These are phyloP conservation scores for Madurella mycetomatis DNA, from an alignment of 2,329 filamentous ascomycete genomes.

Conservation along the genomic window DNA sequence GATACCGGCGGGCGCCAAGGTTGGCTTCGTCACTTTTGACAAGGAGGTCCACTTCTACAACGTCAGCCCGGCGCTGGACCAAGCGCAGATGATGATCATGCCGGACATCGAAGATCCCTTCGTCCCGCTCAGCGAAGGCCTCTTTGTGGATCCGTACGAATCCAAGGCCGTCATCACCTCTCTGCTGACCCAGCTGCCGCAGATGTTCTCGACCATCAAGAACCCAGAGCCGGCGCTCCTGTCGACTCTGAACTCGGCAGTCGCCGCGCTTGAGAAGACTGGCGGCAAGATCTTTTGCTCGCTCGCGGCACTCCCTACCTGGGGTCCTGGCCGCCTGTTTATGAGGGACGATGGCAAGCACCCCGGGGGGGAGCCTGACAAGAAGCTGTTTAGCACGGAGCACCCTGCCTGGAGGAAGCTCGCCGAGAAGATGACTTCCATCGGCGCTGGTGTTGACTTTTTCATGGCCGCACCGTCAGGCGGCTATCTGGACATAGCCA, in stretches of 20 bases:
- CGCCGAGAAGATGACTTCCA: conserved; percentile 80
- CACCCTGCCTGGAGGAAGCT: conserved; percentile 83
- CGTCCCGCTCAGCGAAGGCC: conserved; percentile 80
- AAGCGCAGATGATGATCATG: conserved; percentile 98
- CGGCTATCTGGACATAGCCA: conserved; percentile 88
- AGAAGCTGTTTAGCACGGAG: conserved; percentile 86
- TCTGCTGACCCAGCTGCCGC: conserved; percentile 78
- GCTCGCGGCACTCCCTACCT: conserved; percentile 81
- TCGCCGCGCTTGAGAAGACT: conserved; percentile 78
- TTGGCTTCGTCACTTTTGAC: conserved; percentile 94
- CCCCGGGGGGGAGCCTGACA: conserved; percentile 81
- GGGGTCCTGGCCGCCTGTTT: conserved; percentile 80
- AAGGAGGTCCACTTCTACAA: conserved; percentile 99
- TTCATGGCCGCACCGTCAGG: conserved; percentile 90
- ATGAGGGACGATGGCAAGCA: conserved; percentile 85
- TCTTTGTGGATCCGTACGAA: conserved; percentile 93
- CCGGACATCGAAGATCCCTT: conserved; percentile 96
- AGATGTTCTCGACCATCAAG: conserved; percentile 81
- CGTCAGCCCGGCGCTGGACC: conserved; percentile 70
- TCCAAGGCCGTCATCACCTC: conserved; percentile 81
- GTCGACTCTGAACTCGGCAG: conserved; percentile 75
- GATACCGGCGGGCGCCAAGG: conserved; percentile 74
- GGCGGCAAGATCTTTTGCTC: conserved; percentile 92
- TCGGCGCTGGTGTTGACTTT: conserved; percentile 86
- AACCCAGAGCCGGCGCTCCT: conserved; percentile 87